These are phyloP conservation scores for Fusarium humuli DNA, from an alignment of 2,329 filamentous ascomycete species.

Conservation along the genomic window DNA sequence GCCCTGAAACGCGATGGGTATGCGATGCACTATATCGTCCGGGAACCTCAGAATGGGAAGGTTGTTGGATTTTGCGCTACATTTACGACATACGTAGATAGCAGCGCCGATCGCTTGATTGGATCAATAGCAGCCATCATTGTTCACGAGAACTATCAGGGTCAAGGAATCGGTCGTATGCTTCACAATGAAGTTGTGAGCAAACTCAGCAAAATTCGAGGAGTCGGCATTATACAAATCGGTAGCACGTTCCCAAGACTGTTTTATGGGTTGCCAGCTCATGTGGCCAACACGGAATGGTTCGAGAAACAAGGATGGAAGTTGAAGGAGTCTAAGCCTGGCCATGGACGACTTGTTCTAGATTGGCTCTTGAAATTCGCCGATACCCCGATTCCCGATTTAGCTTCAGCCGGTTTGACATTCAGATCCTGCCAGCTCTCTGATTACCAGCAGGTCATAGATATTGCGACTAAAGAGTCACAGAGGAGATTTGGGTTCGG, in stretches of 20 bases:
- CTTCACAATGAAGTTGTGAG: conserved; percentile 64
- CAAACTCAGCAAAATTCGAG: conserved; percentile 62
- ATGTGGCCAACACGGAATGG: conserved; percentile 60
- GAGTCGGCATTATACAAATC: conserved; percentile 66
- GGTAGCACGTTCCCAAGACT: conserved; percentile 70
- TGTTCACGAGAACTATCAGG: conserved; percentile 61
- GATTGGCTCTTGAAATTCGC: conserved; percentile 67
- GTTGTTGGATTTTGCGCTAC: conserved; percentile 70
- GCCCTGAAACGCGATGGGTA: conserved; percentile 67
- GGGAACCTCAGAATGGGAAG: conserved; percentile 55
- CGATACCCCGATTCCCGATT: conserved; percentile 58
- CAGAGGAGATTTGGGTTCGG: conserved; percentile 61
- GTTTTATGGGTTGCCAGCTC: conserved; percentile 64
- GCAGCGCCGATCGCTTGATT: conserved; percentile 63
- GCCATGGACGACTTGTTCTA: conserved; percentile 61
- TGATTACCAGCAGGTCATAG: conserved; percentile 61
- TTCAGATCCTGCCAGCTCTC: conserved; percentile 59
- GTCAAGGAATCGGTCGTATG: conserved; percentile 63
- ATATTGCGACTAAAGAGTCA: conserved; percentile 63
- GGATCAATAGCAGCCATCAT: conserved; percentile 67
- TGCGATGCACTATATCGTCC: conserved; percentile 67
- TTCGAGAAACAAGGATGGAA: conserved; percentile 66
- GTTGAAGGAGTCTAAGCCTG: conserved; percentile 57
- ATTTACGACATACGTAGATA: conserved; percentile 68
- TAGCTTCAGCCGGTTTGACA: conserved; percentile 55